Evolutionary conservation across 768 basidiomycete genomes (phyloP).

Genomic region (Xerocomus potaroensis): DNA sequence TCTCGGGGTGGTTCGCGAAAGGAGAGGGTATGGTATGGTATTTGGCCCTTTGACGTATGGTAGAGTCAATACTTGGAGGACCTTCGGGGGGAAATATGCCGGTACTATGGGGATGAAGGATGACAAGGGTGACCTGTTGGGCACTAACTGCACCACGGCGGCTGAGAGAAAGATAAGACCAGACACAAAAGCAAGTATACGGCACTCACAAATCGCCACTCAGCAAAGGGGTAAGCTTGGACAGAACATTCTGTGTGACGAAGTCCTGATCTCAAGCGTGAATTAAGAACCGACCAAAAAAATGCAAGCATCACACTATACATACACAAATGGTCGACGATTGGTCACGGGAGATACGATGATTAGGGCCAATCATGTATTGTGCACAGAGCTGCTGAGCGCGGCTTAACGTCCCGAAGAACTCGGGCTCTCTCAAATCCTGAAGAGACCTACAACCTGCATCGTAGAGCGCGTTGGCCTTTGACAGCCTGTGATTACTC

Average conservation of each 20-base stretch:
- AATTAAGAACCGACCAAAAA: background rate
- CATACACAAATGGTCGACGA: slow-evolving; percentile 45
- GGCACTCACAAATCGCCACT: slow-evolving; percentile 56
- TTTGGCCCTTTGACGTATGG: slow-evolving; percentile 8
- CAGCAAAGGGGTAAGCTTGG: slow-evolving; percentile 46
- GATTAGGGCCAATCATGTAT: slow-evolving; percentile 39
- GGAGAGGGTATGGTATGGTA: slow-evolving; percentile 12
- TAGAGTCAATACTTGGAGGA: slow-evolving; percentile 13
- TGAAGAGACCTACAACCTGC: slow-evolving; percentile 45
- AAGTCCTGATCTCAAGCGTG: slow-evolving; percentile 38
- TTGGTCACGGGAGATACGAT: slow-evolving; percentile 36
- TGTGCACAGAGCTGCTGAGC: slow-evolving; percentile 36
- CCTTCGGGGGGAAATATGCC: slow-evolving; percentile 14
- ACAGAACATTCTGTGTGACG: slow-evolving; percentile 41
- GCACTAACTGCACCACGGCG: slow-evolving; percentile 39
- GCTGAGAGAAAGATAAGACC: slow-evolving; percentile 23
- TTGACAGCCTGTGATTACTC: slow-evolving; percentile 9
- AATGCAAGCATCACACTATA: background rate
- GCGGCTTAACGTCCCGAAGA: slow-evolving; percentile 34
- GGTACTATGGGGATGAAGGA: slow-evolving; percentile 16
- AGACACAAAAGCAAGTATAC: background rate
- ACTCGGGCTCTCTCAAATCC: slow-evolving; percentile 39
- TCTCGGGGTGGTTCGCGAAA: slow-evolving; percentile 11
- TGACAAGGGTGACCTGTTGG: slow-evolving; percentile 9
- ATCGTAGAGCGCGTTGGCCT: slow-evolving; percentile 43